A percentile compares a stretch with the other conserved stretches of the same genome.
Conservation (phyloP, 2,329 filamentous ascomycete species). For the Arthrobotrys musiformis region DNA sequence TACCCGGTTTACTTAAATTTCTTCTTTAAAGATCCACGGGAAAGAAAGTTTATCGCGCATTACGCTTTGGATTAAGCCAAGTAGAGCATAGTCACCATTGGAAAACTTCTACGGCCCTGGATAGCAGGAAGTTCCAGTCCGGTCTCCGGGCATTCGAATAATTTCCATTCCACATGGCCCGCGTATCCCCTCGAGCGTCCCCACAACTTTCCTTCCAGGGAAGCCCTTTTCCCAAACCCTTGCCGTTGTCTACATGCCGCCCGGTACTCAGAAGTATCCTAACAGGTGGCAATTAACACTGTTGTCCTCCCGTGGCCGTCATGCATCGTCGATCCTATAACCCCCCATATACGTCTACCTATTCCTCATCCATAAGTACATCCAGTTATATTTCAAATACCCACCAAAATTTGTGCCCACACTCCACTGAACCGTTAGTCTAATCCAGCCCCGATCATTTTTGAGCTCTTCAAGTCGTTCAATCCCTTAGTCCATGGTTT, state of each 20-base stretch:
- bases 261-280: background rate
- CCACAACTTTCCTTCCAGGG: background rate
- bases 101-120: conserved; percentile 7
- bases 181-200: background rate
- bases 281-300: background rate
- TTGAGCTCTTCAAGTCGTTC: background rate
- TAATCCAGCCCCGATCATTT: conserved; percentile 1
- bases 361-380: background rate
- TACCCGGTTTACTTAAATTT: background rate
- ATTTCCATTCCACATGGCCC: background rate
- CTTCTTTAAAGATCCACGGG: background rate
- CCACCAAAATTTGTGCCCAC: background rate
- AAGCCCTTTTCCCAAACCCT: background rate
- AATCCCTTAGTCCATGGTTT: background rate
- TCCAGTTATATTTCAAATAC: background rate
- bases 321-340: conserved; percentile 13
- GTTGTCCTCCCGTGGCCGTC: background rate
- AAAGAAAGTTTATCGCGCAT: background rate
- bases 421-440: background rate
- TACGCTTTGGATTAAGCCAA: background rate
- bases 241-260: conserved; percentile 5
- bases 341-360: background rate
- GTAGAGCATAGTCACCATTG: background rate
- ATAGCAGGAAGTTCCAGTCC: background rate
- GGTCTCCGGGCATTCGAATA: background rate